Percentiles rank a stretch among this genome's conserved stretches.
Conservation (phyloP, 2,329 filamentous ascomycete species). For the Clonostachys sp. region DNA sequence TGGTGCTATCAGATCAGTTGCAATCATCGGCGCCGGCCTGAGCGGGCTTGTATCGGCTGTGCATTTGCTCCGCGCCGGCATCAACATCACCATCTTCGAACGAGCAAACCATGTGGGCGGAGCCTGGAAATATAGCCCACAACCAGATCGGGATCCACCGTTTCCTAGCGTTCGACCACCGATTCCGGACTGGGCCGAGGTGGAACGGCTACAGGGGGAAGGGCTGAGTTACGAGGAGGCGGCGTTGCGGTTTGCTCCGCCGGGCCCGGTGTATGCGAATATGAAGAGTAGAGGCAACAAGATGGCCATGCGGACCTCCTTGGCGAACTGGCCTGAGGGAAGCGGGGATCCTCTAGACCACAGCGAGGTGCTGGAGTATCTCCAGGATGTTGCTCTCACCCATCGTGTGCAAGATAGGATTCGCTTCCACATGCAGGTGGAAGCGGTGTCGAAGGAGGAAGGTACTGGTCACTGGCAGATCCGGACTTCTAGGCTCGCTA, state of each 20-base stretch:
- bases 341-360: constrained; percentile 58
- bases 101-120: too few relatives aligned
- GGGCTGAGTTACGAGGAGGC: not conserved
- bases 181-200: too few relatives aligned
- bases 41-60: too few relatives aligned
- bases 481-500: constrained; percentile 35
- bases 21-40: too few relatives aligned
- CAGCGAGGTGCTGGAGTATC: constrained; percentile 50
- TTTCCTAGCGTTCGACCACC: too few relatives aligned
- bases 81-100: too few relatives aligned
- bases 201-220: too few relatives aligned
- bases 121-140: too few relatives aligned
- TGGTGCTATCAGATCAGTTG: too few relatives aligned
- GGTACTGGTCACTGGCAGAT: constrained; percentile 41
- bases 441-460: constrained; percentile 37
- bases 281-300: constrained; percentile 74
- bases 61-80: too few relatives aligned
- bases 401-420: constrained; percentile 45
- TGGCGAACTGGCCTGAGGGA: constrained; percentile 49
- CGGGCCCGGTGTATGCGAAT: constrained; percentile 46
- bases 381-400: constrained; percentile 49
- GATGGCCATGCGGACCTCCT: constrained; percentile 33
- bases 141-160: too few relatives aligned
- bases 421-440: constrained; percentile 55
- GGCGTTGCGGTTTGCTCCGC: constrained; percentile 11